Conservation (phyloP, 352 stramenopile species). For the Globisporangium spinosum region DNA sequence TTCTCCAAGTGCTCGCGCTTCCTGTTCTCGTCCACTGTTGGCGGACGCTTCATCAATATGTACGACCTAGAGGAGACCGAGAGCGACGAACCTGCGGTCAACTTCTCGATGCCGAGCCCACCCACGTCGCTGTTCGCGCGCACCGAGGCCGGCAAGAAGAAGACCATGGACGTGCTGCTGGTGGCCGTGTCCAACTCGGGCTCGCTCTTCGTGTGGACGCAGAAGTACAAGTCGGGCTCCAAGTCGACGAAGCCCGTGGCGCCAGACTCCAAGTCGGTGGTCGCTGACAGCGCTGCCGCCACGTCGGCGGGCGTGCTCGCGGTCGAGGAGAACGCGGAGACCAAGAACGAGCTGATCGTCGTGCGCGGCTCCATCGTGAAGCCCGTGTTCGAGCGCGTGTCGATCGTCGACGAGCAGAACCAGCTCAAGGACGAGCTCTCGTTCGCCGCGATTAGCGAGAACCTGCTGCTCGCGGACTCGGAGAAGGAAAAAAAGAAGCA, state of each 20-base stretch:
- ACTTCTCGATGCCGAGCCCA: conserved; percentile 71
- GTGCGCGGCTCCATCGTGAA: conserved; percentile 72
- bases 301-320: conserved; percentile 45
- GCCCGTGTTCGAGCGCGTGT: conserved; percentile 72
- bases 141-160: conserved; percentile 47
- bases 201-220: conserved; percentile 66
- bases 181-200: conserved; percentile 53
- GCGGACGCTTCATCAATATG: conserved; percentile 80
- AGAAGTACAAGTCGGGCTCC: conserved; percentile 55
- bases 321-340: conserved; percentile 31
- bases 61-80: conserved; percentile 66
- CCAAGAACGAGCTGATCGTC: conserved; percentile 40
- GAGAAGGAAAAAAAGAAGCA: conserved; percentile 55
- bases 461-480: conserved; percentile 51
- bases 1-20: conserved; percentile 67
- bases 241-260: conserved; percentile 66
- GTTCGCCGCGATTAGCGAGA: conserved; percentile 61
- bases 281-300: conserved; percentile 22
- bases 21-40: conserved; percentile 65
- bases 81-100: conserved; percentile 65
- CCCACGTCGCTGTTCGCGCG: conserved; percentile 44
- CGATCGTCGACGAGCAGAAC: conserved; percentile 51
- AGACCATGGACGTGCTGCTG: conserved; percentile 65
- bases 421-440: conserved; percentile 52
- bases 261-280: conserved; percentile 38